Evolutionary conservation across 257 asterid species (phyloP).

Genomic region (Solanum sejunctum): DNA sequence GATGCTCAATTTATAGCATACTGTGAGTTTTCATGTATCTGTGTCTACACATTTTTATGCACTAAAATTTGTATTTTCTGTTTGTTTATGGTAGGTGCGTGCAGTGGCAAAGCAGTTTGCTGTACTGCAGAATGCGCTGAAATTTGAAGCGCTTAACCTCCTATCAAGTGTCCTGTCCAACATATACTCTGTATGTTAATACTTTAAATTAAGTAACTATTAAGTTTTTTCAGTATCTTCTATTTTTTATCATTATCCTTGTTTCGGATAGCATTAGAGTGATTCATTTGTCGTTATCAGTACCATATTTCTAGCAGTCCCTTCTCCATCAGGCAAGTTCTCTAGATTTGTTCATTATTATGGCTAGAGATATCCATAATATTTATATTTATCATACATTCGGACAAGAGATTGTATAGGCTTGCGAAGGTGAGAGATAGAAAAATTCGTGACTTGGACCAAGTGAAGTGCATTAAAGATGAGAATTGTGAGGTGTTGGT

Average conservation of each 20-base stretch:
- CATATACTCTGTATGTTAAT: conserved; percentile 40
- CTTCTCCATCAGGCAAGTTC: neutral
- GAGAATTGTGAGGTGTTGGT: no score
- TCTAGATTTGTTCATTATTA: neutral
- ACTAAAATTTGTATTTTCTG: neutral
- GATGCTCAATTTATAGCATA: neutral
- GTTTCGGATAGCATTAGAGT: neutral
- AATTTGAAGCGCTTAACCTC: conserved; percentile 80
- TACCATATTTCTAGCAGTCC: neutral
- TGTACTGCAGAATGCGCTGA: conserved; percentile 58
- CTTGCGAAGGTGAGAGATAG: no score
- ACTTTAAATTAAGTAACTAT: neutral
- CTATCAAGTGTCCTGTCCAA: conserved; percentile 52
- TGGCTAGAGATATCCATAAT: neutral
- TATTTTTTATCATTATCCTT: neutral
- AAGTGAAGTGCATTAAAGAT: no score
- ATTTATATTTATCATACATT: neutral
- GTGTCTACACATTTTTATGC: neutral
- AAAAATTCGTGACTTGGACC: no score
- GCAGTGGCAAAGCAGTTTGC: conserved; percentile 69
- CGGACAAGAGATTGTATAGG: no score
- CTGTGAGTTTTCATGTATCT: neutral
- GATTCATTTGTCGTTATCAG: neutral
- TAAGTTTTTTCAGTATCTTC: neutral
- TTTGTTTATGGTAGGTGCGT: conserved; percentile 51